Conservation (phyloP, 83 land plant species). For the Thuja plicata region DNA sequence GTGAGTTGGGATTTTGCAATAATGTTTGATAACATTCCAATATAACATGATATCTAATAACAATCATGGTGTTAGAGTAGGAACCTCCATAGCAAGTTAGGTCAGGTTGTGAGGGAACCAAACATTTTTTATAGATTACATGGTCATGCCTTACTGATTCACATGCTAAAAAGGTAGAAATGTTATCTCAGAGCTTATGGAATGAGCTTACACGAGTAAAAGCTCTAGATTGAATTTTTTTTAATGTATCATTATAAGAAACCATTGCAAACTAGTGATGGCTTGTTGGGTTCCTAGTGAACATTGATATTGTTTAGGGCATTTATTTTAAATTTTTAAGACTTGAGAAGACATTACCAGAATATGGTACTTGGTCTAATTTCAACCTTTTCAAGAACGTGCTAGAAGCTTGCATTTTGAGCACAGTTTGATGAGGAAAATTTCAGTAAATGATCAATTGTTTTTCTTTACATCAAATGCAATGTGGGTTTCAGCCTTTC, state of each 20-base stretch:
- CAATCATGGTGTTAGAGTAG: background rate
- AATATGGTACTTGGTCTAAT: background rate
- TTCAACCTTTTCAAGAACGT: background rate
- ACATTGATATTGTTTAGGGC: background rate
- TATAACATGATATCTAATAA: background rate
- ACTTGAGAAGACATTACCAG: background rate
- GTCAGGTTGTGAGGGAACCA: background rate
- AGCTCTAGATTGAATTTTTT: background rate
- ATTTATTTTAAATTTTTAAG: background rate
- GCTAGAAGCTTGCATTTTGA: background rate
- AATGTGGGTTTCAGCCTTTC: background rate
- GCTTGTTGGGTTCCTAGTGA: background rate
- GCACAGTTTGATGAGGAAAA: background rate
- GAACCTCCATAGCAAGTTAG: background rate
- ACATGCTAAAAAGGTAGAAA: background rate
- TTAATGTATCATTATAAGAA: background rate
- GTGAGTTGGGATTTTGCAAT: background rate
- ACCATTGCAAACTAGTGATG: background rate
- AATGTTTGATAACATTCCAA: background rate
- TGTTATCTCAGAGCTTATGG: background rate
- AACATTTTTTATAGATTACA: background rate
- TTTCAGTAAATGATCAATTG: background rate
- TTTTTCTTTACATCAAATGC: background rate
- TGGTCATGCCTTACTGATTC: background rate
- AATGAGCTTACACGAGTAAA: background rate